phyloP scores from a whole-genome alignment of 148 eudicot genomes.

The Drosera capensis region DNA sequence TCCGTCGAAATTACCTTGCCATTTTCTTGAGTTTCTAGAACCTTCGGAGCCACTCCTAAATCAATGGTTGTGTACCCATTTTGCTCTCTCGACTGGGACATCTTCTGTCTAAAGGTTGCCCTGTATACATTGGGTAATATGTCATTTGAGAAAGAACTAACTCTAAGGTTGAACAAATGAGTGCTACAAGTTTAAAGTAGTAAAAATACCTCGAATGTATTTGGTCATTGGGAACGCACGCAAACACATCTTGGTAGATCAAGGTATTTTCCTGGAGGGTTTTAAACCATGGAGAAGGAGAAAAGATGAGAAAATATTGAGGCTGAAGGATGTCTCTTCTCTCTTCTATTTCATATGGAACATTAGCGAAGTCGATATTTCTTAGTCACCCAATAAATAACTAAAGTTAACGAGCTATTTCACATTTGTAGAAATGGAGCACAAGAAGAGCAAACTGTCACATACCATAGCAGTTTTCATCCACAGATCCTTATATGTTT shows the following conservation, averaged over 20 bases:
- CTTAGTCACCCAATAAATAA: not conserved
- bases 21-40: slow-evolving; percentile 21
- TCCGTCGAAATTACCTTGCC: slow-evolving; percentile 20
- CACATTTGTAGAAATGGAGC: not conserved
- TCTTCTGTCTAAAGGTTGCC: slow-evolving; percentile 47
- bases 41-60: slow-evolving; percentile 68
- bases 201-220: slow-evolving; percentile 61
- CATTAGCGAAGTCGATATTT: not conserved
- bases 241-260: slow-evolving; percentile 53
- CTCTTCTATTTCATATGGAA: not conserved
- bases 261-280: slow-evolving; percentile 43
- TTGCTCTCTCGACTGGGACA: slow-evolving; percentile 46
- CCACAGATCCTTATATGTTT: slow-evolving; percentile 61
- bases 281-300: not conserved
- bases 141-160: not conserved
- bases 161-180: not conserved
- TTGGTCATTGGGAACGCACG: slow-evolving; percentile 65
- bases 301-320: not conserved
- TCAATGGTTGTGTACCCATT: slow-evolving; percentile 73
- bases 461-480: slow-evolving; percentile 64
- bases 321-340: not conserved
- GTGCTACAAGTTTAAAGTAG: not conserved
- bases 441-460: not conserved
- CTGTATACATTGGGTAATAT: slow-evolving; percentile 20
- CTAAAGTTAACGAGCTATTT: not conserved